Evolutionary conservation across 306 rosid genomes (phyloP).

Genomic region (Luffa acutangula): DNA sequence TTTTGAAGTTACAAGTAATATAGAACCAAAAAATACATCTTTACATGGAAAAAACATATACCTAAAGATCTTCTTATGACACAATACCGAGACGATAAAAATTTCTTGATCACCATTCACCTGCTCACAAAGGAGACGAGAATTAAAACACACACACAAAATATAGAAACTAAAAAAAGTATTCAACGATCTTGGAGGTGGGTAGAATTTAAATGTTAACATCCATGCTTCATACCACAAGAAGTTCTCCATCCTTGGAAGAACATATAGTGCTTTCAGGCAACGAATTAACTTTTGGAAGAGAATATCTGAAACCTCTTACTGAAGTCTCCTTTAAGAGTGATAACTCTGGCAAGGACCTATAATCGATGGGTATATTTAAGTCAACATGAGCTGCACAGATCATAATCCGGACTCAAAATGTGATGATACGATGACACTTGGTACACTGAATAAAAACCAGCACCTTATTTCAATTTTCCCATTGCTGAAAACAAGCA

Average conservation of each 20-base stretch:
- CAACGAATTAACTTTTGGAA: constrained; percentile 43
- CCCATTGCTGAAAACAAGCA: constrained; percentile 53
- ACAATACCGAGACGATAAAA: constrained; percentile 40
- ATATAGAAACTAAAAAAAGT: neutral
- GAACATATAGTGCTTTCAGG: constrained; percentile 46
- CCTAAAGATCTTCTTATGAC: constrained; percentile 54
- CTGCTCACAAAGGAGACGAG: constrained; percentile 23
- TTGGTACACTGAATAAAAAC: neutral
- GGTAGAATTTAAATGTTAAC: neutral
- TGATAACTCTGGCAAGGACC: constrained; percentile 77
- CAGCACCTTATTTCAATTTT: constrained; percentile 66
- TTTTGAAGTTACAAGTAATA: neutral
- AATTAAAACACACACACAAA: neutral
- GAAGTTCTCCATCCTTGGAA: constrained; percentile 60
- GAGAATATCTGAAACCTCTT: constrained; percentile 56
- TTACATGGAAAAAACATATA: constrained; percentile 11
- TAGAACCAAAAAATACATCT: neutral
- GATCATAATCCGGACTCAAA: neutral
- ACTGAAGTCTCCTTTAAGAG: constrained; percentile 44
- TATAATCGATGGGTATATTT: constrained; percentile 16
- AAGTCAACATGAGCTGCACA: neutral
- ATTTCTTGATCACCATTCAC: constrained; percentile 74
- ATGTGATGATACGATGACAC: neutral
- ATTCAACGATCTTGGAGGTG: neutral
- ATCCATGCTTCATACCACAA: constrained; percentile 41